A percentile compares a stretch with the other conserved stretches of the same genome.
Evolutionary conservation across 495 filamentous ascomycete genomes (phyloP).

Genomic region (Copromyces sp.): DNA sequence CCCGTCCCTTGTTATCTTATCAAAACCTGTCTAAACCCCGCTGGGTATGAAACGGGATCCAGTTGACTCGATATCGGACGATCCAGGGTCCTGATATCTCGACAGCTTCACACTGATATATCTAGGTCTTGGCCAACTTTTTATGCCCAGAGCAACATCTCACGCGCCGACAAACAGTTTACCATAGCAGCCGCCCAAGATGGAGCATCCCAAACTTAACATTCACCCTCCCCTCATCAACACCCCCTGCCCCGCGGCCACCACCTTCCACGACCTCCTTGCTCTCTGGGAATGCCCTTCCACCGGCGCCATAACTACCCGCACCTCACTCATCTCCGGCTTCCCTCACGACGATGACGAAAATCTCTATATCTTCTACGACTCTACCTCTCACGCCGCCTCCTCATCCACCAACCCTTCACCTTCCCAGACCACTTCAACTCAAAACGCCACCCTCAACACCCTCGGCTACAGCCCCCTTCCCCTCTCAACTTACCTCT

Average conservation of each 20-base stretch:
- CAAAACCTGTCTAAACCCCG: neutral
- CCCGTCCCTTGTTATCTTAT: constrained; percentile 13
- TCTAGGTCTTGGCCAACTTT: neutral
- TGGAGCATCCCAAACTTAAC: constrained; percentile 19
- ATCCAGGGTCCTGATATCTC: neutral
- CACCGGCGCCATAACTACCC: constrained; percentile 60
- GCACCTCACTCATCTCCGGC: constrained; percentile 49
- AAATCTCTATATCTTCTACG: constrained; percentile 56
- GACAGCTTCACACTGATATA: neutral
- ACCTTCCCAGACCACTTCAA: neutral
- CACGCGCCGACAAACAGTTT: neutral
- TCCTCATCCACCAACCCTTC: neutral
- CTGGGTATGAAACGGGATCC: neutral
- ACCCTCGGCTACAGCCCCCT: constrained; percentile 62
- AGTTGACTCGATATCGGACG: neutral
- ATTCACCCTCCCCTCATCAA: constrained; percentile 60
- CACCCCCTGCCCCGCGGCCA: constrained; percentile 62
- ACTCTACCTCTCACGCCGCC: constrained; percentile 33
- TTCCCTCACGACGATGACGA: constrained; percentile 51
- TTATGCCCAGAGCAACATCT: neutral
- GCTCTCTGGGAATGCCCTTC: constrained; percentile 44
- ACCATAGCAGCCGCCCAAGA: neutral
- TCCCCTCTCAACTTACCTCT: constrained; percentile 56
- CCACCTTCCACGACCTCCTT: constrained; percentile 44
- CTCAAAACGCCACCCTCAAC: constrained; percentile 50